A percentile compares a stretch with the other conserved stretches of the same genome.
phyloP scores from a whole-genome alignment of 2,329 filamentous ascomycete species.

The Thermochaetoides dissita region DNA sequence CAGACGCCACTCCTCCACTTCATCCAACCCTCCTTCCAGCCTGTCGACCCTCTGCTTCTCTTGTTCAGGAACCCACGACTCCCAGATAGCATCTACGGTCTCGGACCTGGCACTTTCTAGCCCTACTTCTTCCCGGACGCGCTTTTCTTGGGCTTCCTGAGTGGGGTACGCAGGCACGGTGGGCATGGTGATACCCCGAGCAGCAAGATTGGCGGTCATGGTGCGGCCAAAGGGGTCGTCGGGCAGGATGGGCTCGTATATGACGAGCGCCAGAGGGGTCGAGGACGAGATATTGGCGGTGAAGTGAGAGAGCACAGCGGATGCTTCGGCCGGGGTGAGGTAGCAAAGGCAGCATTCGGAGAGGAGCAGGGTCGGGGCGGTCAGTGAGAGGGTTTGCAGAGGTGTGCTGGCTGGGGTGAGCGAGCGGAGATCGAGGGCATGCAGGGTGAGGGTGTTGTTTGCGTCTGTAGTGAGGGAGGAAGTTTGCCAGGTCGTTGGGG shows the following conservation, averaged over 20 bases:
- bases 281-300: slow-evolving; percentile 31
- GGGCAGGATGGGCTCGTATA: slow-evolving; percentile 84
- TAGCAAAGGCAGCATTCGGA: slow-evolving; percentile 97
- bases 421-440: slow-evolving; percentile 57
- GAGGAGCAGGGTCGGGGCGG: slow-evolving; percentile 67
- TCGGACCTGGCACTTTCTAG: slow-evolving; percentile 28
- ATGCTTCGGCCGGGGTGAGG: slow-evolving; percentile 51
- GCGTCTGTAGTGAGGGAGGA: background rate
- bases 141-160: slow-evolving; percentile 50
- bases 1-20: slow-evolving; percentile 86
- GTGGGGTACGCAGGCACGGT: slow-evolving; percentile 62
- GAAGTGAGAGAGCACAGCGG: slow-evolving; percentile 52
- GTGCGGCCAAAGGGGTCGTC: slow-evolving; percentile 77
- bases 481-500: slow-evolving; percentile 1
- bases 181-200: slow-evolving; percentile 70
- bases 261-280: slow-evolving; percentile 41
- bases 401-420: slow-evolving; percentile 24
- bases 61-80: slow-evolving; percentile 50
- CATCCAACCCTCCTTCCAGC: slow-evolving; percentile 76
- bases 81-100: slow-evolving; percentile 45
- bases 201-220: slow-evolving; percentile 81
- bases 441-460: slow-evolving; percentile 24
- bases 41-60: slow-evolving; percentile 70
- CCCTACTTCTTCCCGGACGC: slow-evolving; percentile 49
- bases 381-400: slow-evolving; percentile 33